Percentiles rank a stretch among this genome's conserved stretches.
These are phyloP conservation scores for Pseudozyma thailandica DNA, from an alignment of 1,284 basidiomycete species.

Conservation along the genomic window DNA sequence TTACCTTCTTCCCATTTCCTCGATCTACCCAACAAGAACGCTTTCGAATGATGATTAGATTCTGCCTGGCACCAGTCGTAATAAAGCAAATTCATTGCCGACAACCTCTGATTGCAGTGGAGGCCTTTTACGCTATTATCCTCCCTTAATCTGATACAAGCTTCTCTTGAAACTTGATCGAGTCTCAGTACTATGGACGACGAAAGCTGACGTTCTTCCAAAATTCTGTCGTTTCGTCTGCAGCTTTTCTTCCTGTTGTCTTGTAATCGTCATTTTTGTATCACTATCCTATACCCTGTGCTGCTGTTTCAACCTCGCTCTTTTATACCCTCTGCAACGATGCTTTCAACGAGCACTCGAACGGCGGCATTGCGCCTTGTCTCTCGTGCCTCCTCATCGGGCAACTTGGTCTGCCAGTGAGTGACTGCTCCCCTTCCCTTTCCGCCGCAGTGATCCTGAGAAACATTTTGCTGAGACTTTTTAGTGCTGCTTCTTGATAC, in stretches of 20 bases:
- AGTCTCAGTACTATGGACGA: background rate
- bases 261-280: conserved; percentile 19
- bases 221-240: background rate
- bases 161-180: background rate
- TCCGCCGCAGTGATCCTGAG: background rate
- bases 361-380: conserved; percentile 9
- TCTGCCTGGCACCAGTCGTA: conserved; percentile 59
- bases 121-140: conserved; percentile 56
- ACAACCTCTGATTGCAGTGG: conserved; percentile 51
- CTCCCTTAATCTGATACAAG: conserved; percentile 49
- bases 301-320: conserved; percentile 15
- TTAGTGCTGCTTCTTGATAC: conserved; percentile 1
- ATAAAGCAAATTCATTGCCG: conserved; percentile 52
- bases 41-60: conserved; percentile 53
- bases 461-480: conserved; percentile 23
- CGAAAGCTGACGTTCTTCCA: background rate
- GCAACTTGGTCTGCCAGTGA: conserved; percentile 38
- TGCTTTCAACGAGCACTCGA: conserved; percentile 11
- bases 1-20: background rate
- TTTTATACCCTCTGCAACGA: background rate
- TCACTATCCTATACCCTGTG: conserved; percentile 23
- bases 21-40: background rate
- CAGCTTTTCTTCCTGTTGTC: conserved; percentile 5
- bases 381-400: conserved; percentile 6
- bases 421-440: conserved; percentile 3